Evolutionary conservation across 2,329 filamentous ascomycete species (phyloP).

Genomic region (Pseudogymnoascus sp.): DNA sequence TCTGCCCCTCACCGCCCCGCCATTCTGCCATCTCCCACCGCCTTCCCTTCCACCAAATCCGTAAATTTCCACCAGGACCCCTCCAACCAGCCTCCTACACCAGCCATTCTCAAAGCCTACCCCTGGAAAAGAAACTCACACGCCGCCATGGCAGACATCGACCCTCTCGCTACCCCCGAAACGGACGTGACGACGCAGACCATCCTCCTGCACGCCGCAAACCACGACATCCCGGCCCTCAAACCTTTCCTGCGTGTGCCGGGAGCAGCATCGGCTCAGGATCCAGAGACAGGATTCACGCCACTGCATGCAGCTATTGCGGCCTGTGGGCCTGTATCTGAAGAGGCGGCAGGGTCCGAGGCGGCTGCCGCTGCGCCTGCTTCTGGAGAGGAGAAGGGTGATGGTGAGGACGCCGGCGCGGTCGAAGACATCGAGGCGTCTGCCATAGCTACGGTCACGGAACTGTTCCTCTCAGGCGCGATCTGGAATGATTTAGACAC

Average conservation of each 20-base stretch:
- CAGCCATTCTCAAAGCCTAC: neutral
- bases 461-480: conserved; percentile 77
- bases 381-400: conserved; percentile 17
- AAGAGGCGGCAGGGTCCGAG: neutral
- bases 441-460: conserved; percentile 59
- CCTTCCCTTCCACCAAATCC: neutral
- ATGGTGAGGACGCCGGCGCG: conserved; percentile 29
- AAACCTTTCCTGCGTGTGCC: conserved; percentile 27
- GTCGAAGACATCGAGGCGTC: conserved; percentile 41
- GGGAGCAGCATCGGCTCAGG: conserved; percentile 64
- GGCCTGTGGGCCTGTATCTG: conserved; percentile 43
- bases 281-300: conserved; percentile 75
- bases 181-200: conserved; percentile 38
- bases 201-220: conserved; percentile 56
- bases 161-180: conserved; percentile 19
- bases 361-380: conserved; percentile 18
- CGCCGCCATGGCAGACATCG: conserved; percentile 10
- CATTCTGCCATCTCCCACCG: neutral
- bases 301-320: conserved; percentile 86
- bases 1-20: conserved; percentile 3
- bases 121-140: neutral
- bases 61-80: conserved; percentile 7
- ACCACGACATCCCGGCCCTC: conserved; percentile 40
- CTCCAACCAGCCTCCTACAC: neutral
- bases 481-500: conserved; percentile 95